phyloP scores from a whole-genome alignment of 768 basidiomycete genomes.

The Lactifluus subvellereus region DNA sequence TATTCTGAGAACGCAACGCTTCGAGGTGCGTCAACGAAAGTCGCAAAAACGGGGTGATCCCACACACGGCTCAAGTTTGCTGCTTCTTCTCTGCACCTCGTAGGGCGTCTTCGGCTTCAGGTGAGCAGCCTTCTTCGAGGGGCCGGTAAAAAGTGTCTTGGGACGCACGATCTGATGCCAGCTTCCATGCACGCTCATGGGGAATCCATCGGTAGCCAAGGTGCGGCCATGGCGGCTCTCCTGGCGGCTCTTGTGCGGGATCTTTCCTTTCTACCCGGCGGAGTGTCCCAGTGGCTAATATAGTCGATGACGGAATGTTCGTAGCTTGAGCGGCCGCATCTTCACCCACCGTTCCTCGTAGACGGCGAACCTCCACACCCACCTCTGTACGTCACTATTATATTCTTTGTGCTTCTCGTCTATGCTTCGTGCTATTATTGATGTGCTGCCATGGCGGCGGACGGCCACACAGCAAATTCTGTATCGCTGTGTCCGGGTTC shows the following conservation, averaged over 20 bases:
- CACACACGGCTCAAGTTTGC: neutral
- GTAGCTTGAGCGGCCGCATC: constrained; percentile 50
- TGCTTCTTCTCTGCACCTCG: constrained; percentile 6
- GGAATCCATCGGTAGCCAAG: constrained; percentile 47
- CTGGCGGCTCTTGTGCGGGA: constrained; percentile 59
- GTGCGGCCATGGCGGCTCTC: constrained; percentile 68
- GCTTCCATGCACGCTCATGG: neutral
- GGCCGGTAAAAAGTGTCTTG: neutral
- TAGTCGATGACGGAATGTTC: constrained; percentile 4
- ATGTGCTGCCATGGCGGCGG: constrained; percentile 5
- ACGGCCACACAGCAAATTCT: constrained; percentile 49
- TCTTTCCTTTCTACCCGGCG: neutral
- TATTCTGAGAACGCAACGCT: constrained; percentile 50
- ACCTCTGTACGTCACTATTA: constrained; percentile 49
- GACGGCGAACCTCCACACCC: constrained; percentile 65
- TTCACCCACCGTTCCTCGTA: constrained; percentile 53
- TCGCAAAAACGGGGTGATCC: constrained; percentile 3
- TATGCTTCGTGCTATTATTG: neutral
- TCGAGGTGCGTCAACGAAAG: constrained; percentile 48
- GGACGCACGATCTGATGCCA: constrained; percentile 13
- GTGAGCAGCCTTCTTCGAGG: constrained; percentile 31
- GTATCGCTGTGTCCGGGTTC: constrained; percentile 73
- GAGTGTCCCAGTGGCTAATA: neutral
- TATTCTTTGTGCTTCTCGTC: constrained; percentile 3
- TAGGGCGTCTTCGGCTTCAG: constrained; percentile 82